Evolutionary conservation across 2,329 filamentous ascomycete species (phyloP).

Genomic region (Aspergillus udagawae): DNA sequence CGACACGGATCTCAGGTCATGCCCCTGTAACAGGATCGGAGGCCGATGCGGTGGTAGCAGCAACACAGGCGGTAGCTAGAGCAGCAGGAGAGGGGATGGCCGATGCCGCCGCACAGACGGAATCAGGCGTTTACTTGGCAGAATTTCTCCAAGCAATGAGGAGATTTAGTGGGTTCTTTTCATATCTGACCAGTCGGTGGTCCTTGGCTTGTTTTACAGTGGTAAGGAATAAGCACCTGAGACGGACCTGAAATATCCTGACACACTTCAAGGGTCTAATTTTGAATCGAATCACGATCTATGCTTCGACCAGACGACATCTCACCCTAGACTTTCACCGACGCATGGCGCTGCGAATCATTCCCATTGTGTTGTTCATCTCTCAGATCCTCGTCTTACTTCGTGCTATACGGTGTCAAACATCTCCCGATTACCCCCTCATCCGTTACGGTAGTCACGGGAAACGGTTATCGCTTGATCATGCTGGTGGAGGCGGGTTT

Average conservation of each 20-base stretch:
- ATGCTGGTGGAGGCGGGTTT: slow-evolving; percentile 64
- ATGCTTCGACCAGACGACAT: slow-evolving; percentile 79
- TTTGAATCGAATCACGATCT: slow-evolving; percentile 88
- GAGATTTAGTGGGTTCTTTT: slow-evolving; percentile 80
- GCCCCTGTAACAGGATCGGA: slow-evolving; percentile 18
- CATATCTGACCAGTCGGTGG: slow-evolving; percentile 89
- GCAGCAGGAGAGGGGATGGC: slow-evolving; percentile 29
- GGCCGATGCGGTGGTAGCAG: slow-evolving; percentile 40
- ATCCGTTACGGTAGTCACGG: slow-evolving; percentile 66
- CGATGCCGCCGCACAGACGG: slow-evolving; percentile 26
- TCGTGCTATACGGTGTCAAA: slow-evolving; percentile 89
- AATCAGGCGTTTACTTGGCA: slow-evolving; percentile 35
- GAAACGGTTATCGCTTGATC: slow-evolving; percentile 65
- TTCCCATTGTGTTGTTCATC: slow-evolving; percentile 67
- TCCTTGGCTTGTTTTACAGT: slow-evolving; percentile 81
- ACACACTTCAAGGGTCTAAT: slow-evolving; percentile 61
- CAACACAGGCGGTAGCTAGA: slow-evolving; percentile 34
- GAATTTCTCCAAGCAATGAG: slow-evolving; percentile 52
- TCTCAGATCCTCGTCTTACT: slow-evolving; percentile 67
- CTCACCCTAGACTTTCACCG: slow-evolving; percentile 71
- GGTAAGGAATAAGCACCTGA: slow-evolving; percentile 37
- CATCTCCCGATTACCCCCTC: slow-evolving; percentile 65
- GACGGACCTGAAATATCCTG: background rate
- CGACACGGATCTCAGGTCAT: slow-evolving; percentile 20
- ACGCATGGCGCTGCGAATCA: slow-evolving; percentile 64